Evolutionary conservation across 176 grass and related monocot species (phyloP), one percentile per base, ranked within the genome.

Genomic region (Zizania latifolia): DNA sequence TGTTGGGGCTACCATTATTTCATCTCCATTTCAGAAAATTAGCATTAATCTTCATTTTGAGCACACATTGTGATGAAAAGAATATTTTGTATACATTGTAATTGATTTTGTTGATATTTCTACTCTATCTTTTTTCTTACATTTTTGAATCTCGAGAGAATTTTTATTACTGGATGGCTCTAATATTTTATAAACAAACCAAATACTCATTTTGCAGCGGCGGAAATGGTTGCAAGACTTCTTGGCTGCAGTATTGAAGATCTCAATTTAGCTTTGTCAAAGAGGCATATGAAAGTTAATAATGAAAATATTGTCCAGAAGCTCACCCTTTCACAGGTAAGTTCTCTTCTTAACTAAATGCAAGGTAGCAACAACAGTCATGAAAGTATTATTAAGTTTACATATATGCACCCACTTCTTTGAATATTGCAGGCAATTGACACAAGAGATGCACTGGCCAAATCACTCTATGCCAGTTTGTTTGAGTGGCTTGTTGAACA

Each of bases 241-340:
- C 83, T 99, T 74, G 91, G 95, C 41, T 99, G 91, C 74, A 90
- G 71, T 90, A 82, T 86, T 80, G 85, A 87, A 55, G 87, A 91
- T 78, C 85, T 99, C 32, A 92, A 92, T 45, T 60, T 86, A 66
- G 82, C 73, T 72, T 75, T 99, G 80, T 99, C 95, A 67, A 99
- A 88, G 56, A 89, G 91, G 19, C 93, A 99, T 59, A 94, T 99
- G 95, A 99, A 85, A 78, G 91, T 99, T 67, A 88, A 93, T 74
- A 92, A 88, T 74, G 95, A 99, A 77, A 94, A 90, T 57, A 99
- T 99, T 84, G 86, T 99, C 62, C 95, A 99, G 76, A 99, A 94
- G 56, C 91, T 99, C 81, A 99, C 91, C 29, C 89, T 99, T 90
- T 76, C 87, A 78, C 95, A 99, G 91, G 95, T 99, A 76, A 75